Conservation (phyloP, 1,284 basidiomycete species). For the Malassezia japonica region DNA sequence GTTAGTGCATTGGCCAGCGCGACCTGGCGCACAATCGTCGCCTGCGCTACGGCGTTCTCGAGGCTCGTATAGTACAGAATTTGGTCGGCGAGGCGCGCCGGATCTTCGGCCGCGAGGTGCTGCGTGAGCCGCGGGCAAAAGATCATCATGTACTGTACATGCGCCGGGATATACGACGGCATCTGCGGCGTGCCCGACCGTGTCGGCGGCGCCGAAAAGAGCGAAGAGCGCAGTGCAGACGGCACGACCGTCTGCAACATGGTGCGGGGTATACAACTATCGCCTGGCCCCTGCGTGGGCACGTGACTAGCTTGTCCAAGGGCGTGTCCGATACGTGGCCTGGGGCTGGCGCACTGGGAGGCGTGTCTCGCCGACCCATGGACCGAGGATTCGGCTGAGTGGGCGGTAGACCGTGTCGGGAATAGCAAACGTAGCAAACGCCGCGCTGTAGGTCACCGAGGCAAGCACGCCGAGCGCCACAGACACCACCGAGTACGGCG, state of each 20-base stretch:
- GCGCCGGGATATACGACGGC: conserved; percentile 9
- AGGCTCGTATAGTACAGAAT: conserved; percentile 10
- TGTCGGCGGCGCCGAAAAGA: not conserved
- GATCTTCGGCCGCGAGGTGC: conserved; percentile 9
- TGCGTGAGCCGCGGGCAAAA: conserved; percentile 9
- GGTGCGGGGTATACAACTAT: not conserved
- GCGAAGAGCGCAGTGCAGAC: not conserved
- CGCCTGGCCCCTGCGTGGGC: conserved; percentile 8
- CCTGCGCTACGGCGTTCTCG: conserved; percentile 12
- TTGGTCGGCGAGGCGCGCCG: conserved; percentile 10
- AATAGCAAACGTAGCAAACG: not conserved
- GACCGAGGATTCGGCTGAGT: not conserved
- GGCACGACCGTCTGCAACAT: not conserved
- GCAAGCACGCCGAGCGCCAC: conserved; percentile 9
- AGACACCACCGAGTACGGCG: conserved; percentile 2
- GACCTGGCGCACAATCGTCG: conserved; percentile 9
- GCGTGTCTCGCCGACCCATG: conserved; percentile 4
- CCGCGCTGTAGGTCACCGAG: conserved; percentile 1
- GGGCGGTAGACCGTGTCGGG: too few relatives aligned
- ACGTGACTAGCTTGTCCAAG: not conserved
- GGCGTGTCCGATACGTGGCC: conserved; percentile 4
- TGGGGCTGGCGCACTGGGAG: conserved; percentile 8
- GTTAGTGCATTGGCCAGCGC: conserved; percentile 14
- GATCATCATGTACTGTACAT: conserved; percentile 13
- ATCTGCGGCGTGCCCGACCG: too few relatives aligned